Conservation (phyloP, 2,329 filamentous ascomycete genomes). For the Hypoxylon sp. region DNA sequence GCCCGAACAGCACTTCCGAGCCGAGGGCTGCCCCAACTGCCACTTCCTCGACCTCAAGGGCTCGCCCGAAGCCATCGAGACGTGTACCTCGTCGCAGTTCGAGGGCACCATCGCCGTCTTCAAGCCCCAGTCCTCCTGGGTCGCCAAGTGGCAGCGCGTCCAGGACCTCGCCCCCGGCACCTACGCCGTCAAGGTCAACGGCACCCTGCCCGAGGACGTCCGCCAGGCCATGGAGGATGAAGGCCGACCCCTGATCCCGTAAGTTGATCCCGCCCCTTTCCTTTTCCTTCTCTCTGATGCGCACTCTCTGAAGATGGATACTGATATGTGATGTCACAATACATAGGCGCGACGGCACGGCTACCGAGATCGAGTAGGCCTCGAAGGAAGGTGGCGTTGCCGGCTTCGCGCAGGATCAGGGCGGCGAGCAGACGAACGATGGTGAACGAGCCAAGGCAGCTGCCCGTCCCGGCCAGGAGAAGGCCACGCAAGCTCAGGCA, state of each 20-base stretch:
- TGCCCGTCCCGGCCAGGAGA: too few relatives aligned
- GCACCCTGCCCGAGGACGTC: constrained; percentile 77
- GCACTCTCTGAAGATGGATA: not conserved
- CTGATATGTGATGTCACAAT: constrained; percentile 9
- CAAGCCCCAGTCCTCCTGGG: constrained; percentile 88
- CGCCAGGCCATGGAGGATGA: constrained; percentile 71
- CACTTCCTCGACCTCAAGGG: constrained; percentile 87
- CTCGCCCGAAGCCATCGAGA: constrained; percentile 83
- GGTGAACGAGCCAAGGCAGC: not conserved
- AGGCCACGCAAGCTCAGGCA: not conserved
- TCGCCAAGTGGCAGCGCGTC: constrained; percentile 95
- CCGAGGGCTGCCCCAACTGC: constrained; percentile 95
- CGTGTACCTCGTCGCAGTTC: constrained; percentile 96
- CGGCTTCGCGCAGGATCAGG: not conserved
- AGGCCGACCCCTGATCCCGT: constrained; percentile 75
- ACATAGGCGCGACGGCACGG: constrained; percentile 45
- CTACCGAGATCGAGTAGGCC: constrained; percentile 40
- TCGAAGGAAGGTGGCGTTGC: not conserved
- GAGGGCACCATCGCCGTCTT: constrained; percentile 90
- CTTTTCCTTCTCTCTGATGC: constrained; percentile 50
- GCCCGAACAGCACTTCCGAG: constrained; percentile 77
- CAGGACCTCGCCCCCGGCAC: constrained; percentile 89
- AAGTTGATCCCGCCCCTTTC: constrained; percentile 57
- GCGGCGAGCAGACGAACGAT: not conserved
- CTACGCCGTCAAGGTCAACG: constrained; percentile 95